Base-by-base conservation (phyloP, 164 flowering plant genomes). In the Kalanchoe fedtschenkoi region DNA sequence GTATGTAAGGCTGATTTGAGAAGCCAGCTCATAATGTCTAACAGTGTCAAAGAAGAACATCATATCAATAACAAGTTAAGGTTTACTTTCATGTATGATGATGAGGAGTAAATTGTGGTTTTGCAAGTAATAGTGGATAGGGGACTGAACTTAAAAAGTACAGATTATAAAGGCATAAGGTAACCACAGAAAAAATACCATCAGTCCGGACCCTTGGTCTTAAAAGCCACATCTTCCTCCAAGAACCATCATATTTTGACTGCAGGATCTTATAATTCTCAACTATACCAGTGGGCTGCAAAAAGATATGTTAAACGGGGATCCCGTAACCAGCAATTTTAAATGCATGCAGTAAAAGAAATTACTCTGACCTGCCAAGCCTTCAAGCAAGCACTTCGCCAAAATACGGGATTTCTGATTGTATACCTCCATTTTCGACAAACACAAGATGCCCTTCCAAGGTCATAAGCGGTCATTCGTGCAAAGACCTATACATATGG, bases 171-270 rank as follows among this genome's bases (percentile, higher is more conserved):
- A 8, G 61, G 17, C 17, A 33, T 22, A 35, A 34, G 51, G 39
- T 53, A 51, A 28, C 11, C 24, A 33, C 2, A 2, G 30, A 59
- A 19, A 26, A 10, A 67, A 67, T 80, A 93, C 99, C 99, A 81
- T 93, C 99, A 60, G 87, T 85, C 2, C 97, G 96, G 44, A 85
- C 60, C 72, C 99, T 80, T 66, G 99, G 99, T 71, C 96, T 80
- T 61, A 74, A 70, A 54, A 93, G 89, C 99, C 99, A 93, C 97
- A 93, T 93, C 71, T 87, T 90, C 72, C 91, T 83, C 99, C 99
- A 93, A 5, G 97, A 93, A 13, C 89, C 79, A 33, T 83, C 89
- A 74, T 88, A 93, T 44, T 44, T 76, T 26, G 83, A 81, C 43
- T 90, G 97, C 72, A 93, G 64, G 53, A 83, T 72, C 79, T 80